Evolutionary conservation across 345 rosid species (phyloP).

Genomic region (Camelina sativa): DNA sequence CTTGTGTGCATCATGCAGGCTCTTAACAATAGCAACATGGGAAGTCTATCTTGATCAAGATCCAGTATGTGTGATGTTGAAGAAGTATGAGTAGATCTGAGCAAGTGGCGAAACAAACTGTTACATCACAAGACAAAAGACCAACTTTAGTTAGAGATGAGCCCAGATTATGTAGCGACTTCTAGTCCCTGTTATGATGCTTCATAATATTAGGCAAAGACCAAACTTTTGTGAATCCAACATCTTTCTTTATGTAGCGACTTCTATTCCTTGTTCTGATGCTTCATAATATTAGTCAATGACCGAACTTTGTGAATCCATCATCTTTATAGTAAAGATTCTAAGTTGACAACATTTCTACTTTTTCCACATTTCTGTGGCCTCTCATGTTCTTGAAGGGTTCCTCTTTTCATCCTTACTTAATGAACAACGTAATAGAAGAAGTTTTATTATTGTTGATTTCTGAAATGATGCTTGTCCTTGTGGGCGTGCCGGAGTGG

Average conservation of each 20-base stretch:
- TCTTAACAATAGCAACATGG: neutral
- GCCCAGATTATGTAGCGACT: constrained; percentile 3
- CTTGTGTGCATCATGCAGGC: neutral
- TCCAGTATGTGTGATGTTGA: neutral
- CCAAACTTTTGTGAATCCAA: constrained; percentile 12
- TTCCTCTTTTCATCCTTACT: constrained; percentile 4
- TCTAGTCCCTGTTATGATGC: constrained; percentile 29
- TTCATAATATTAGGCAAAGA: constrained; percentile 23
- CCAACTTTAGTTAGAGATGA: constrained; percentile 16
- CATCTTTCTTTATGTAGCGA: constrained; percentile 10
- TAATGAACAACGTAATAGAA: neutral
- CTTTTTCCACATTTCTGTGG: neutral
- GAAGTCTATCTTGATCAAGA: constrained; percentile 1
- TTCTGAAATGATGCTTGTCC: neutral
- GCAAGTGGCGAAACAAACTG: constrained; percentile 1
- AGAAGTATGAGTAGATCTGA: constrained; percentile 3
- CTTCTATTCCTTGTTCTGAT: constrained; percentile 30
- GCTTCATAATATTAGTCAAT: constrained; percentile 27
- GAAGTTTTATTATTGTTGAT: neutral
- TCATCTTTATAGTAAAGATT: constrained; percentile 17
- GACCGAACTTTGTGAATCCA: constrained; percentile 13
- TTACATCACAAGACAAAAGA: neutral
- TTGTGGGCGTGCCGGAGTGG: constrained; percentile 43
- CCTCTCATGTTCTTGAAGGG: constrained; percentile 16
- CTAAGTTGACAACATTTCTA: constrained; percentile 11